Evolutionary conservation across 352 stramenopile genomes (phyloP), one percentile per base, ranked within the genome.

Genomic region (Peronospora destructor): DNA sequence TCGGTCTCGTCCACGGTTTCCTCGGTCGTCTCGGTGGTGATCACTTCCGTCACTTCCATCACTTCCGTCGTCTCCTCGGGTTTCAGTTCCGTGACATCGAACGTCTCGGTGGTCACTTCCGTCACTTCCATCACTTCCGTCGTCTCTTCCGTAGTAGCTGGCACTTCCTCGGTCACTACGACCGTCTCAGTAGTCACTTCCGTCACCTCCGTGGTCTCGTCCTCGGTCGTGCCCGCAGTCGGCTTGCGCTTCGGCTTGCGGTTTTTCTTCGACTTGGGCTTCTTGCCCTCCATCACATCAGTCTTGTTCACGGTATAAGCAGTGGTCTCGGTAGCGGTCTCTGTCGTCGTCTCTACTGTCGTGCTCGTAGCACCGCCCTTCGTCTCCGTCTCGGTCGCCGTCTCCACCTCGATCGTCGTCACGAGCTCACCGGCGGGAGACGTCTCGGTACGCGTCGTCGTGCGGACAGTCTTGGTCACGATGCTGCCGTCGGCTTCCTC

Each of bases 181-280:
- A 30, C 26, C 5, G 34, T 52, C 45, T 44, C 39, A 14, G 46
- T 46, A 9, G 41, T 45, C 17, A 55, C 37, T 48, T 39, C 48
- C 30, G 38, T 55, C 39, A 21, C 38, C 39, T 40, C 40, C 38
- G 41, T 38, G 7, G 37, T 48, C 48, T 37, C 39, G 19, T 55
- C 32, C 30, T 40, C 44, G 32, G 17, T 50, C 44, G 12, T 16
- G 4, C 36, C 44, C 37, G 25, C 37, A 12, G 42, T 39, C 21
- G 46, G 26, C 26, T 30, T 30, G 8, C 26, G 45, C 45, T 52
- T 52, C 34, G 45, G 45, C 45, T 52, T 52, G 34, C 45, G 45
- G 33, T 44, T 9, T 32, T 52, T 52, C 45, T 52, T 52, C 45
- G 45, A 52, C 45, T 52, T 52, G 45, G 45, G 45, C 26, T 30